Conservation (phyloP, 352 stramenopile genomes). For the Thraustotheca clavata region DNA sequence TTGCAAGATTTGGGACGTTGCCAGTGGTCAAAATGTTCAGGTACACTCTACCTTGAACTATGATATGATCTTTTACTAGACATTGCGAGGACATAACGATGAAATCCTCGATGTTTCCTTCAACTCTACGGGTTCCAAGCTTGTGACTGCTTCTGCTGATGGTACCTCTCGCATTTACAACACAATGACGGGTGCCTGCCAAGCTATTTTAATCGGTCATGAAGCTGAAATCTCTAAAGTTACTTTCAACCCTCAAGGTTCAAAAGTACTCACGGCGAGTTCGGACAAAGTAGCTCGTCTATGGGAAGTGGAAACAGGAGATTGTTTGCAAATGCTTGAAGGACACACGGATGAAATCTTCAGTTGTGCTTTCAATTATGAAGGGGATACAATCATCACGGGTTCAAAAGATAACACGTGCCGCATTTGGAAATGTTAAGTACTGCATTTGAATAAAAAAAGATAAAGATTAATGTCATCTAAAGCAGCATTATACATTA, state of each 20-base stretch:
- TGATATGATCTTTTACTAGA: slow-evolving; percentile 33
- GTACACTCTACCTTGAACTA: too few species aligned
- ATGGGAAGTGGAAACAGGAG: slow-evolving; percentile 91
- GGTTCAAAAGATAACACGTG: slow-evolving; percentile 85
- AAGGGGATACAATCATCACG: slow-evolving; percentile 95
- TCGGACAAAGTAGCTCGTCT: slow-evolving; percentile 91
- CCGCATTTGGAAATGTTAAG: slow-evolving; percentile 66
- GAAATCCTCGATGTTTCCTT: slow-evolving; percentile 94
- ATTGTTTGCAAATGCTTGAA: slow-evolving; percentile 92
- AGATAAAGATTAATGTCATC: too few species aligned
- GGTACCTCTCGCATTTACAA: slow-evolving; percentile 94
- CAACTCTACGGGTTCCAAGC: slow-evolving; percentile 90
- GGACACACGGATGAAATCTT: slow-evolving; percentile 97
- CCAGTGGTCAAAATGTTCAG: slow-evolving; percentile 85
- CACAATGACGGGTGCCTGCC: slow-evolving; percentile 91
- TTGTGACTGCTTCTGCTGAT: slow-evolving; percentile 91
- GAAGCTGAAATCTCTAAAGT: slow-evolving; percentile 94
- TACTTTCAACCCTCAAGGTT: slow-evolving; percentile 93
- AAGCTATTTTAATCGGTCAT: slow-evolving; percentile 92
- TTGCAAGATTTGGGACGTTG: slow-evolving; percentile 92
- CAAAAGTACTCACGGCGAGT: slow-evolving; percentile 89
- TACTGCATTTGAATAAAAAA: not conserved
- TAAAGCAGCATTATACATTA: too few species aligned
- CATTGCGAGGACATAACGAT: slow-evolving; percentile 91
- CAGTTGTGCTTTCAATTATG: slow-evolving; percentile 95